Evolutionary conservation across 352 stramenopile genomes (phyloP).

Genomic region (Phytophthora quininea): DNA sequence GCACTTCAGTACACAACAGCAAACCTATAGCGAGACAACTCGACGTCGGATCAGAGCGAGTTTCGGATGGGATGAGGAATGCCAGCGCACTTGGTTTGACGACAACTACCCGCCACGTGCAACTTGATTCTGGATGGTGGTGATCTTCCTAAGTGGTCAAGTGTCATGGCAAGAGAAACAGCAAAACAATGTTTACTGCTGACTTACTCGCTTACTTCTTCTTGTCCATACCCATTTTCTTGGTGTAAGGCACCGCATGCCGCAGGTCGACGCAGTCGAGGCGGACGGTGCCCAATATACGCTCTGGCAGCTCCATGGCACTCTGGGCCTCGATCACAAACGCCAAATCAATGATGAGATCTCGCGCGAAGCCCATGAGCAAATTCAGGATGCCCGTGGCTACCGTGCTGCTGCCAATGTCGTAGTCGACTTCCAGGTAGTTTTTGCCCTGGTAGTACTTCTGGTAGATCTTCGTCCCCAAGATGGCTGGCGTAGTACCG

Average conservation of each 20-base stretch:
- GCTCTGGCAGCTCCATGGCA: conserved; percentile 74
- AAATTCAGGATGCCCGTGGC: conserved; percentile 74
- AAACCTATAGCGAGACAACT: not conserved
- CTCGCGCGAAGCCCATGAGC: conserved; percentile 63
- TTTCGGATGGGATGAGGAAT: not conserved
- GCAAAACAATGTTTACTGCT: not conserved
- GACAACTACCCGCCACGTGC: not conserved
- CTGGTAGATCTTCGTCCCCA: conserved; percentile 90
- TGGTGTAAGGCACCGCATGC: conserved; percentile 53
- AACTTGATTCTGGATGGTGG: not conserved
- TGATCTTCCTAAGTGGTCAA: not conserved
- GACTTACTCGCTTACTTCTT: conserved; percentile 23
- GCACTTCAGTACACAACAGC: not conserved
- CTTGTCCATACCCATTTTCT: conserved; percentile 35
- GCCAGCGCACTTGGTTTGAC: not conserved
- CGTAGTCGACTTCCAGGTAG: conserved; percentile 82
- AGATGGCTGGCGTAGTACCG: conserved; percentile 88
- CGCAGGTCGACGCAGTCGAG: conserved; percentile 68
- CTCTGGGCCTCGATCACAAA: conserved; percentile 84
- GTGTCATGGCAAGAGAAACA: not conserved
- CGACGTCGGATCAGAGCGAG: not conserved
- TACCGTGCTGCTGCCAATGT: conserved; percentile 80
- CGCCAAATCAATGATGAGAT: conserved; percentile 82
- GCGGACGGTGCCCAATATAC: conserved; percentile 72
- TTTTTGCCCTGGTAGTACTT: conserved; percentile 73